Base-by-base conservation (phyloP, 2,329 filamentous ascomycete genomes). In the Neofusicoccum ribis region DNA sequence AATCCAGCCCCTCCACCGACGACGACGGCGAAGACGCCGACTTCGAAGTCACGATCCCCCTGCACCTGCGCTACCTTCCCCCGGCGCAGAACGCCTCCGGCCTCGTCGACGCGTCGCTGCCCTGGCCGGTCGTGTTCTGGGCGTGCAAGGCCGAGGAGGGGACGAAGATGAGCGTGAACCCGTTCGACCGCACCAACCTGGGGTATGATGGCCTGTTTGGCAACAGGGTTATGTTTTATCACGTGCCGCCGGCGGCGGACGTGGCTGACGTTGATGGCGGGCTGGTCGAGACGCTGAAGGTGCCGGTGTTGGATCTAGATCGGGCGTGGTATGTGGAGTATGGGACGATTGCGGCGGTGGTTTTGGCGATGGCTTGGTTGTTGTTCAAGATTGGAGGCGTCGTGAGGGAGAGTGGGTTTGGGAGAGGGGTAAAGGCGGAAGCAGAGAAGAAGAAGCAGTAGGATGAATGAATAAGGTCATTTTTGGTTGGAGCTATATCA, bases 71-170 rank as follows among this genome's bases (percentile, higher is more conserved):
- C 37, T 98, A 97, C 75, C 83, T 96, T 4, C 79, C 83, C 5
- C 91, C 91, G 0, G 82, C 84, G 0, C 68, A 88, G 2, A 82
- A 86, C 68, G 76, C 79, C 2, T 69, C 82, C 4, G 67, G 73
- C 15, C 70, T 76, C 58, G 65, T 67, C 0, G 27, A 23, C 23
- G 77, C 88, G 0, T 79, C 87, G n/a, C 76, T 95, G 0, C 91
- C 94, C 0, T 93, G 90, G 80, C 94, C 94, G 0, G 85, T 87
- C 0, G 85, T 97, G 0, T 97, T 97, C 81, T 97, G 93, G 93
- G 92, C 93, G 0, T 98, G 94, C 73, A 83, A 85, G 7, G 86
- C 89, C 0, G 85, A 86, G 9, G 84, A 87, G 60, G 87, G 85
- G 0, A 84, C 83, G 0, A 89, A 91, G 71, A 91, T 94, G 77